Percentiles rank a stretch among this genome's conserved stretches.
Evolutionary conservation across 371 early-diverging fungal genomes (phyloP).

Genomic region (Haplosporangium sp.): DNA sequence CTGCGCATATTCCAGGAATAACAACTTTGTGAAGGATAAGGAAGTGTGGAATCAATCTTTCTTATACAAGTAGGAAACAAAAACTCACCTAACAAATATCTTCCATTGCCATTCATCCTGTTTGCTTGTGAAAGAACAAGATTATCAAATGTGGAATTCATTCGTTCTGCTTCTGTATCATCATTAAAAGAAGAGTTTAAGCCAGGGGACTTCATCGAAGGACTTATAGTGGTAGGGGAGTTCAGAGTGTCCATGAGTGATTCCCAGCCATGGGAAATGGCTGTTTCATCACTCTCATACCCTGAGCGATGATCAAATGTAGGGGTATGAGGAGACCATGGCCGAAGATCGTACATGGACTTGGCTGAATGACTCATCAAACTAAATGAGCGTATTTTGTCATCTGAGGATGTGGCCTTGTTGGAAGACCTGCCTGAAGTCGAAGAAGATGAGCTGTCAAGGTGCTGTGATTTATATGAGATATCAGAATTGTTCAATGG

Average conservation of each 20-base stretch:
- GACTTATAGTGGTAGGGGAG: conserved; percentile 25
- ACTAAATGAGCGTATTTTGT: conserved; percentile 36
- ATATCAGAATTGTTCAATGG: conserved; percentile 1
- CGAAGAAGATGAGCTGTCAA: conserved; percentile 28
- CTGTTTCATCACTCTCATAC: conserved; percentile 47
- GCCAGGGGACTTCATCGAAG: conserved; percentile 18
- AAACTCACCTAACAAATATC: conserved; percentile 44
- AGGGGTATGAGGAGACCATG: conserved; percentile 34
- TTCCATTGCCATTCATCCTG: conserved; percentile 48
- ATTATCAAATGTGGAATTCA: conserved; percentile 16
- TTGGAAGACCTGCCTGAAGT: conserved; percentile 9
- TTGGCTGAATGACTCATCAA: conserved; percentile 41
- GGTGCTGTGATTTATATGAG: conserved; percentile 11
- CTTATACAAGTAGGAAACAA: too few species aligned
- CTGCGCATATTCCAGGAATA: neutral
- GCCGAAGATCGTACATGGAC: conserved; percentile 47
- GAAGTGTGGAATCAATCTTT: neutral
- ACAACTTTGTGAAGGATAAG: neutral
- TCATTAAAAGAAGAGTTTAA: conserved; percentile 29
- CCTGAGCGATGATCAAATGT: conserved; percentile 17
- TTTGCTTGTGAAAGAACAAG: conserved; percentile 16
- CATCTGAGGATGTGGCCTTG: conserved; percentile 9
- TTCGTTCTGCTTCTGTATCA: conserved; percentile 25
- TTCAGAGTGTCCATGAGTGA: conserved; percentile 43
- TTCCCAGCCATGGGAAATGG: conserved; percentile 35